Evolutionary conservation across 441 rosid species (phyloP), one percentile per base, ranked within the genome.

Genomic region (Mallotus japonicus): DNA sequence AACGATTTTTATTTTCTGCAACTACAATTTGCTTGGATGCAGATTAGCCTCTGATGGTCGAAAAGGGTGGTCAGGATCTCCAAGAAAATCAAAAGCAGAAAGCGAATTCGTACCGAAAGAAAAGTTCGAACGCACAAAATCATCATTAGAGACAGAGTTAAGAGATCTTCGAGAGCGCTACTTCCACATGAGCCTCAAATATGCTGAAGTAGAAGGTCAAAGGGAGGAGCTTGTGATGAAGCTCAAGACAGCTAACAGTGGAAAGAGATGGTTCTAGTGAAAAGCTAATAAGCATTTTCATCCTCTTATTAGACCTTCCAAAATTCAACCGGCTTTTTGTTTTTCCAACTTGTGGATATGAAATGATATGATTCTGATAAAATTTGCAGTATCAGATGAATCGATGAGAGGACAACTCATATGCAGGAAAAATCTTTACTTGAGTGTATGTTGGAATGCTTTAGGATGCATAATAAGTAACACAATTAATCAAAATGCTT

Each of bases 211-310:
- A 11, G 93, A 85, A 81, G 82, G 71, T 54, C 82, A 87, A 70
- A 83, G 89, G 16, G 89, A 89, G 78, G 86, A 84, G 49, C 89
- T 87, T 55, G 88, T 87, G 55, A 85, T 84, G 91, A 85, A 87
- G 77, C 87, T 89, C 50, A 85, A 70, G 77, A 73, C 80, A 65
- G 65, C 77, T 63, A 84, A 75, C 62, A 82, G 67, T 79, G 76
- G 75, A 24, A 89, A 81, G 78, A 81, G 80, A 68, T 84, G 84
- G 87, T 83, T 81, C 64, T 81, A 77, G 55, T 76, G 54, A 37
- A 24, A 24, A 47, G 62, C 50, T 14, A 15, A 15, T 62, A 9
- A 37, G n/a, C n/a, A 19, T 6, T 63, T 62, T 37, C 40, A 24
- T 24, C 19, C 24, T 28, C 19, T 51, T 54, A 32, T 37, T n/a